Evolutionary conservation across 805 yeast genomes (phyloP).

Genomic region (Saccharomycopsis malanga): DNA sequence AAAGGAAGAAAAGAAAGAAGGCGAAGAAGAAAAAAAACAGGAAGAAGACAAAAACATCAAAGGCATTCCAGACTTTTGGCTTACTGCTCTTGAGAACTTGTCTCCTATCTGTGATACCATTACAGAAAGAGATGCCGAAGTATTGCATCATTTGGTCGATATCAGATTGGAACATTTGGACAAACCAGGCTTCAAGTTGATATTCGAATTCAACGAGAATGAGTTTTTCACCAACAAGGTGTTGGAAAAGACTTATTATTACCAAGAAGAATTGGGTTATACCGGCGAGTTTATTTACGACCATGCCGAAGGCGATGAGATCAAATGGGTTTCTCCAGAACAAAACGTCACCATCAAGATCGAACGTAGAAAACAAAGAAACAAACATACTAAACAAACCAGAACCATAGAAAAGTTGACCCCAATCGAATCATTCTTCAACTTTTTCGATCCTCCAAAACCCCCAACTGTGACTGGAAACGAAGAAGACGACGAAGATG

Average conservation of each 20-base stretch:
- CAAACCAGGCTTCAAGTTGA: slow-evolving; percentile 81
- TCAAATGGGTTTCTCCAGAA: slow-evolving; percentile 77
- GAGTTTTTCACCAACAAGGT: slow-evolving; percentile 67
- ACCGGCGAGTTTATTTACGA: slow-evolving; percentile 96
- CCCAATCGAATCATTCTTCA: slow-evolving; percentile 93
- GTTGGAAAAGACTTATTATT: slow-evolving; percentile 81
- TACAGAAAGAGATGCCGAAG: slow-evolving; percentile 85
- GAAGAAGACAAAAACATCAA: slow-evolving; percentile 39
- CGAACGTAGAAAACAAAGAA: slow-evolving; percentile 95
- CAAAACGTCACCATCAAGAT: slow-evolving; percentile 77
- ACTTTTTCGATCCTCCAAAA: slow-evolving; percentile 90
- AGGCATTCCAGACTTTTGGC: slow-evolving; percentile 95
- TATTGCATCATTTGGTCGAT: slow-evolving; percentile 59
- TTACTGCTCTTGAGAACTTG: slow-evolving; percentile 87
- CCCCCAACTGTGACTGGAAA: slow-evolving; percentile 49
- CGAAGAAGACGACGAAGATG: slow-evolving; percentile 55
- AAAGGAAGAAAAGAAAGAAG: slow-evolving; percentile 36
- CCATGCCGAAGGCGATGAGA: slow-evolving; percentile 86
- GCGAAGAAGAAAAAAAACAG: slow-evolving; percentile 38
- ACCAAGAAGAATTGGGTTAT: slow-evolving; percentile 89
- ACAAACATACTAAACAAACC: slow-evolving; percentile 92
- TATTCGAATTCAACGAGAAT: slow-evolving; percentile 73
- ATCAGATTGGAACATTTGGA: slow-evolving; percentile 73
- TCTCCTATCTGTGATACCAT: slow-evolving; percentile 75
- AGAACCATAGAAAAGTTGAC: slow-evolving; percentile 91